Evolutionary conservation across 176 grass and related monocot species (phyloP).

Genomic region (Tillandsia fasciculata): DNA sequence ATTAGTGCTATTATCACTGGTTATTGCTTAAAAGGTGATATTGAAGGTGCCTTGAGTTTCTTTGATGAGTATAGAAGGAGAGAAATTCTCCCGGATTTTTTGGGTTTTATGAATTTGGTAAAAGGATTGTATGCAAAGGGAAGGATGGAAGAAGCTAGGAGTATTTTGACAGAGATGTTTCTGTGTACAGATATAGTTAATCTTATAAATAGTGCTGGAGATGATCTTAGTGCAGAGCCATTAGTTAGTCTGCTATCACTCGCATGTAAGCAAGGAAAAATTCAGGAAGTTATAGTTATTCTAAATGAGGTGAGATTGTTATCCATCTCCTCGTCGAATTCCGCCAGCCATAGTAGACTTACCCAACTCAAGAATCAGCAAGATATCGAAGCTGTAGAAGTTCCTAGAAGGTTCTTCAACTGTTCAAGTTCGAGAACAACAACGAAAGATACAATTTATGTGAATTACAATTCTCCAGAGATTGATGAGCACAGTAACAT

Average conservation of each 20-base stretch:
- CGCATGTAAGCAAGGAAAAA: constrained; percentile 74
- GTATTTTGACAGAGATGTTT: constrained; percentile 70
- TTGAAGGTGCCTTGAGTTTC: constrained; percentile 57
- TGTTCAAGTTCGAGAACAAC: constrained; percentile 2
- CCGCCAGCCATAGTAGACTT: constrained; percentile 18
- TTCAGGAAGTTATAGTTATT: constrained; percentile 57
- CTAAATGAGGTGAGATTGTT: constrained; percentile 61
- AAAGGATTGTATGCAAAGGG: constrained; percentile 78
- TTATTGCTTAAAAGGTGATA: constrained; percentile 54
- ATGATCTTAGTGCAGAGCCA: constrained; percentile 47
- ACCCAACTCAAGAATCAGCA: constrained; percentile 31
- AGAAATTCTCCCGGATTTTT: constrained; percentile 56
- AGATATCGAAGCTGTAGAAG: constrained; percentile 21
- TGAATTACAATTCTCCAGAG: constrained; percentile 27
- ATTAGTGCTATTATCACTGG: constrained; percentile 63
- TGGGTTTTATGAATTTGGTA: constrained; percentile 64
- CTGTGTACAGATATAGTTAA: constrained; percentile 44
- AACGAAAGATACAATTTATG: constrained; percentile 22
- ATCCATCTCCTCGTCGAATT: constrained; percentile 36
- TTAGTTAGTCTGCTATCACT: constrained; percentile 51
- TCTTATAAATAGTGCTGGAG: constrained; percentile 58
- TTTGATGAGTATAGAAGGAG: constrained; percentile 45
- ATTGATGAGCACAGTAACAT: constrained; percentile 23
- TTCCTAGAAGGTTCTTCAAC: constrained; percentile 18
- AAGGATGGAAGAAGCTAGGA: constrained; percentile 83